Percentiles rank a stretch among this genome's conserved stretches.
phyloP scores from a whole-genome alignment of 352 stramenopile genomes.

The Thraustotheca clavata region DNA sequence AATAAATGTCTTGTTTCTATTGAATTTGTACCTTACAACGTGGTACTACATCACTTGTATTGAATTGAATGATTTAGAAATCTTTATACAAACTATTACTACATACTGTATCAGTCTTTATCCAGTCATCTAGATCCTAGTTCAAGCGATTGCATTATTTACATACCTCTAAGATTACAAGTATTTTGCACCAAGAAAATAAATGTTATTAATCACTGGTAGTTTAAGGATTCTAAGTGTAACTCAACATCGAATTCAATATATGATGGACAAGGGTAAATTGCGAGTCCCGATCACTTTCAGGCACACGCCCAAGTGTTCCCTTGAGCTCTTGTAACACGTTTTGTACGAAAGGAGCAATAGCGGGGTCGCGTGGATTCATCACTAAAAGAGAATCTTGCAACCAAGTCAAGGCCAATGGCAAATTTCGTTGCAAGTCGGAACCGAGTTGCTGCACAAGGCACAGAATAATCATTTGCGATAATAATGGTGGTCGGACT shows the following conservation, averaged over 20 bases:
- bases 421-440: conserved; percentile 50
- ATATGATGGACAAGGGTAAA: conserved; percentile 79
- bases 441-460: conserved; percentile 76
- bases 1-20: no score
- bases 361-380: conserved; percentile 59
- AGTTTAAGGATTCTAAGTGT: conserved; percentile 4
- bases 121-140: no score
- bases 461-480: conserved; percentile 79
- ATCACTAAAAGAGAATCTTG: conserved; percentile 76
- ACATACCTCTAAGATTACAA: no score
- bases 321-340: conserved; percentile 69
- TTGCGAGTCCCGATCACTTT: conserved; percentile 60
- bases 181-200: no score
- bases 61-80: no score
- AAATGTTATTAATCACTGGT: no score
- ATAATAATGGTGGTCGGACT: conserved; percentile 57
- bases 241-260: conserved; percentile 79
- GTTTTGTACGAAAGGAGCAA: conserved; percentile 63
- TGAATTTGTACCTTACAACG: no score
- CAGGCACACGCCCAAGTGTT: conserved; percentile 48
- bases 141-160: no score
- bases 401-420: conserved; percentile 68
- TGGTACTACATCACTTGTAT: no score
- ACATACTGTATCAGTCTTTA: no score
- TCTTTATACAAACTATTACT: no score